Conservation (phyloP, 1,139 yeast species). For the Taiozyma sp. region DNA sequence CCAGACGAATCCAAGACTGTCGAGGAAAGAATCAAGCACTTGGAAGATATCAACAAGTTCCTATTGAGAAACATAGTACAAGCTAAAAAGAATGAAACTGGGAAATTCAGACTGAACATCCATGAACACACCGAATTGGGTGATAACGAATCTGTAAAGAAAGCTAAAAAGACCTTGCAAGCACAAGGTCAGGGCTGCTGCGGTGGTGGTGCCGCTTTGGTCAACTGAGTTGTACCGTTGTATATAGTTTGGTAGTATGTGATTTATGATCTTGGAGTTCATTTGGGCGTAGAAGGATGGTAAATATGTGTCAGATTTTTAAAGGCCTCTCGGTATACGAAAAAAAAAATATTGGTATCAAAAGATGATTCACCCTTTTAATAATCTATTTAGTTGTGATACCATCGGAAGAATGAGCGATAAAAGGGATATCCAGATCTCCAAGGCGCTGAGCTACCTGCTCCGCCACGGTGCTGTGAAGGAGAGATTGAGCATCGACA, state of each 20-base stretch:
- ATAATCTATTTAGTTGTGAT: neutral
- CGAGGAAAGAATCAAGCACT: constrained; percentile 52
- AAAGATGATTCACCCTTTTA: neutral
- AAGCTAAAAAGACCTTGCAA: constrained; percentile 29
- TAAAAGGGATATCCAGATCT: constrained; percentile 50
- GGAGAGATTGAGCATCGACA: constrained; percentile 61
- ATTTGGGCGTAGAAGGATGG: neutral
- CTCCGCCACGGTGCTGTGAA: constrained; percentile 82
- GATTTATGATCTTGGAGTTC: neutral
- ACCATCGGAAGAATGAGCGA: constrained; percentile 10
- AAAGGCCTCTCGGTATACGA: no score
- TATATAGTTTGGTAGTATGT: neutral
- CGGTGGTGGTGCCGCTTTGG: constrained; percentile 33
- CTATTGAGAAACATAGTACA: constrained; percentile 78
- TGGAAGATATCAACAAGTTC: constrained; percentile 67
- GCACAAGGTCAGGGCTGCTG: constrained; percentile 41
- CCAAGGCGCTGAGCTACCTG: constrained; percentile 71
- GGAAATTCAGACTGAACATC: constrained; percentile 47
- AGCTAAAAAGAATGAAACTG: constrained; percentile 34
- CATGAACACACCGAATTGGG: constrained; percentile 86
- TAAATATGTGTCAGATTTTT: neutral
- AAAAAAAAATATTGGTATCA: no score
- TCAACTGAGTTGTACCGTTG: neutral
- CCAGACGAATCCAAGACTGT: constrained; percentile 36
- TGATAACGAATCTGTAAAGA: constrained; percentile 65